Evolutionary conservation across 306 rosid species (phyloP).

Genomic region (Cercis canadensis): DNA sequence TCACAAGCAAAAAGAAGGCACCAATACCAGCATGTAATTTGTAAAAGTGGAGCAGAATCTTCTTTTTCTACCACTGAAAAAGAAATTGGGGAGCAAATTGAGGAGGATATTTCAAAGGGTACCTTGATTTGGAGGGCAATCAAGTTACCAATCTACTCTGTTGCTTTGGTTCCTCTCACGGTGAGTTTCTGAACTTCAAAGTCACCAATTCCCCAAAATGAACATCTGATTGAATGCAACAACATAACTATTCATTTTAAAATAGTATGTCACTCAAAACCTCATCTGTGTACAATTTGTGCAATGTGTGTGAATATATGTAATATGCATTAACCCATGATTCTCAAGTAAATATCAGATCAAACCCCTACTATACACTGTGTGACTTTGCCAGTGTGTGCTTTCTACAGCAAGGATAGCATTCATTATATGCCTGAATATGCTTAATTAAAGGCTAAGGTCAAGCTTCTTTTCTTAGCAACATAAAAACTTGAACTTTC

Average conservation of each 20-base stretch:
- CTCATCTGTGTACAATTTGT: neutral
- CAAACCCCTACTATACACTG: no score
- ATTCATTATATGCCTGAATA: no score
- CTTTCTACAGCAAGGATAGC: no score
- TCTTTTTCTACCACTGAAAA: constrained; percentile 39
- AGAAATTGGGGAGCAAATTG: constrained; percentile 39
- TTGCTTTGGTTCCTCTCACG: constrained; percentile 87
- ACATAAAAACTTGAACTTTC: no score
- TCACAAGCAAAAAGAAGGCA: constrained; percentile 34
- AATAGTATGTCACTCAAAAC: neutral
- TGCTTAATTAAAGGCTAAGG: no score
- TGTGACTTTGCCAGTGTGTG: neutral
- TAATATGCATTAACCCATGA: constrained; percentile 4
- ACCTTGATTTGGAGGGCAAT: constrained; percentile 85
- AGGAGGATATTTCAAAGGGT: constrained; percentile 51
- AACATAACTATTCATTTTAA: neutral
- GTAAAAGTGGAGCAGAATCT: constrained; percentile 12
- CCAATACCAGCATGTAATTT: constrained; percentile 13
- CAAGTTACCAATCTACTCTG: constrained; percentile 88
- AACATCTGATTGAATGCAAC: neutral
- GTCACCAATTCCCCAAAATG: neutral
- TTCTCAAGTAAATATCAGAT: no score
- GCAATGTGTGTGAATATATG: no score
- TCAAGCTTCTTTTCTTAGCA: no score
- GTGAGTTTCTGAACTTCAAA: constrained; percentile 51